A percentile compares a stretch with the other conserved stretches of the same genome.
Evolutionary conservation across 2,329 filamentous ascomycete genomes (phyloP).

Genomic region (Sclerotinia glacialis): DNA sequence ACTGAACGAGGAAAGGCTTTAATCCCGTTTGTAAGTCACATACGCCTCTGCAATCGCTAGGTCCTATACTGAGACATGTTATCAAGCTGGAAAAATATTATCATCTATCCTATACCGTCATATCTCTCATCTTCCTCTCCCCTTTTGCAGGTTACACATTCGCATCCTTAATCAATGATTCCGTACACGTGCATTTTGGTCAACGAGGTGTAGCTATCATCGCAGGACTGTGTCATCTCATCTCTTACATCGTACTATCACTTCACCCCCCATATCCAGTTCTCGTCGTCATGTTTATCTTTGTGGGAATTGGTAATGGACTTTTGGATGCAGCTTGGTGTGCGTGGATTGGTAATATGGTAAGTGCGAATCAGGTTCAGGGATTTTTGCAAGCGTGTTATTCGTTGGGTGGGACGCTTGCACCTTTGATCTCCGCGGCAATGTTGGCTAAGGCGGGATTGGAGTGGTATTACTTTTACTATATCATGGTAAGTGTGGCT

Average conservation of each 20-base stretch:
- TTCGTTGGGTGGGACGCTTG: conserved; percentile 66
- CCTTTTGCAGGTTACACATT: conserved; percentile 63
- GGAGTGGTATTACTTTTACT: conserved; percentile 73
- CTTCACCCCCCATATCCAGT: conserved; percentile 68
- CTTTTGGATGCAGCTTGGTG: conserved; percentile 61
- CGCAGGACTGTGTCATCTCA: conserved; percentile 26
- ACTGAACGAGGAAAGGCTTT: conserved; percentile 42
- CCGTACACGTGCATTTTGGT: conserved; percentile 54
- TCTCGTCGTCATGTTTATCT: conserved; percentile 60
- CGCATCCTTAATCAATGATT: conserved; percentile 63
- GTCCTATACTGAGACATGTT: neutral
- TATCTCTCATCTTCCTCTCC: conserved; percentile 65
- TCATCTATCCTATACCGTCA: conserved; percentile 56
- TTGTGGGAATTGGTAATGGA: conserved; percentile 70
- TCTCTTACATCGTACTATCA: conserved; percentile 44
- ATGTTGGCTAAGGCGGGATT: conserved; percentile 62
- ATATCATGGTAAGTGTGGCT: conserved; percentile 59
- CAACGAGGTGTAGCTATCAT: conserved; percentile 55
- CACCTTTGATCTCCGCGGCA: conserved; percentile 45
- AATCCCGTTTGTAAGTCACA: conserved; percentile 42
- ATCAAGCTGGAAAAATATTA: conserved; percentile 49
- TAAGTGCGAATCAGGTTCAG: conserved; percentile 64
- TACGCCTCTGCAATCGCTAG: too few relatives aligned
- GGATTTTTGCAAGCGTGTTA: conserved; percentile 73
- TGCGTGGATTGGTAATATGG: conserved; percentile 66